Conservation (phyloP, 768 basidiomycete species). For the Rhodotorula diobovata region DNA sequence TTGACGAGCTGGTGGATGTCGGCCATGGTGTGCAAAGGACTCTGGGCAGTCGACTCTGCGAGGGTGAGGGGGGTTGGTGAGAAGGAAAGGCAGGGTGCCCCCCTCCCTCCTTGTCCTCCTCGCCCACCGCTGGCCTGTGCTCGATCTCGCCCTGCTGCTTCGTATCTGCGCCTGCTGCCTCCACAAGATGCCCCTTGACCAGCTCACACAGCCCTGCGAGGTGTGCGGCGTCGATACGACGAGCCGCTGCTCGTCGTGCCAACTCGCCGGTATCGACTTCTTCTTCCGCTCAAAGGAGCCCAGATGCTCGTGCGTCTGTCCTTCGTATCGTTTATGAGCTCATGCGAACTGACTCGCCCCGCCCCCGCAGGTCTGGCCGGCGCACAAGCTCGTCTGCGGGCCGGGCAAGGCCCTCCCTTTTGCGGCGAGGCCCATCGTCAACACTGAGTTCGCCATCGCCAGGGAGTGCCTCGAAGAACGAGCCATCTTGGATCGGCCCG, state of each 20-base stretch:
- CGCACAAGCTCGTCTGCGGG: slow-evolving; percentile 1
- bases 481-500: neutral
- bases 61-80: neutral
- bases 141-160: neutral
- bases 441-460: neutral
- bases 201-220: neutral
- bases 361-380: neutral
- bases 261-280: neutral
- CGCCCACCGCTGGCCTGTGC: neutral
- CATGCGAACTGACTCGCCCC: neutral
- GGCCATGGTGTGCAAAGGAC: slow-evolving; percentile 11
- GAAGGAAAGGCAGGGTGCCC: neutral
- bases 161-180: neutral
- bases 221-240: neutral
- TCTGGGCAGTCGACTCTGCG: slow-evolving; percentile 21
- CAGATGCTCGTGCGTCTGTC: neutral
- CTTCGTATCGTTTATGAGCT: neutral
- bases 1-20: slow-evolving; percentile 21
- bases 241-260: neutral
- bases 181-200: neutral
- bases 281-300: neutral
- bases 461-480: neutral
- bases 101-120: neutral
- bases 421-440: neutral
- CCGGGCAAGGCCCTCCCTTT: neutral